These are phyloP conservation scores for Rhodocollybia butyracea DNA, from an alignment of 768 basidiomycete species.

Conservation along the genomic window DNA sequence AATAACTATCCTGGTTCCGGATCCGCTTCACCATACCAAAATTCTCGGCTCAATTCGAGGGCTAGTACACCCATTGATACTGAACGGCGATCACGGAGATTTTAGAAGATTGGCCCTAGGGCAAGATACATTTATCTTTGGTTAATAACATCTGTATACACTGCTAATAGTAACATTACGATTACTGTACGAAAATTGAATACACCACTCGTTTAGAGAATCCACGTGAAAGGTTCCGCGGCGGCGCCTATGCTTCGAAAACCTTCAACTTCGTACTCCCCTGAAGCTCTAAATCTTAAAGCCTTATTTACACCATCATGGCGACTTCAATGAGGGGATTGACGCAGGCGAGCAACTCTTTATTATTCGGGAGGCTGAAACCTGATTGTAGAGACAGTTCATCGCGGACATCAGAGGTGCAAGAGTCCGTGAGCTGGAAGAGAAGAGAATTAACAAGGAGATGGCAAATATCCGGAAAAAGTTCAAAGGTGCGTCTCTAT, in stretches of 20 bases:
- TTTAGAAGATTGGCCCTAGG: slow-evolving; percentile 14
- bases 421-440: slow-evolving; percentile 92
- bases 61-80: slow-evolving; percentile 52
- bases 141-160: not conserved
- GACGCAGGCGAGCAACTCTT: slow-evolving; percentile 56
- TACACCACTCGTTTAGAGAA: not conserved
- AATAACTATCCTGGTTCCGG: slow-evolving; percentile 42
- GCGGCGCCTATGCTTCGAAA: too few species aligned
- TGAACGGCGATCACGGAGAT: slow-evolving; percentile 41
- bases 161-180: too few species aligned
- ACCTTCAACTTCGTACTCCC: too few species aligned
- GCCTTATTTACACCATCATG: slow-evolving; percentile 58
- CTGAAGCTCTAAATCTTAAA: too few species aligned
- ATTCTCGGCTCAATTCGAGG: slow-evolving; percentile 49
- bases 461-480: slow-evolving; percentile 99
- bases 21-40: slow-evolving; percentile 48
- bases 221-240: too few species aligned
- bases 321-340: slow-evolving; percentile 89
- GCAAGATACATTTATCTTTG: not conserved
- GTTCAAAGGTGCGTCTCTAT: slow-evolving; percentile 74
- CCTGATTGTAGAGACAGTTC: slow-evolving; percentile 54
- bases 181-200: not conserved
- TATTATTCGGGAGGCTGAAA: not conserved
- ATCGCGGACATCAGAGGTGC: slow-evolving; percentile 99
- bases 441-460: slow-evolving; percentile 99